These are phyloP conservation scores for Parathielavia hyrcaniae DNA, from an alignment of 495 filamentous ascomycete genomes.

Conservation along the genomic window DNA sequence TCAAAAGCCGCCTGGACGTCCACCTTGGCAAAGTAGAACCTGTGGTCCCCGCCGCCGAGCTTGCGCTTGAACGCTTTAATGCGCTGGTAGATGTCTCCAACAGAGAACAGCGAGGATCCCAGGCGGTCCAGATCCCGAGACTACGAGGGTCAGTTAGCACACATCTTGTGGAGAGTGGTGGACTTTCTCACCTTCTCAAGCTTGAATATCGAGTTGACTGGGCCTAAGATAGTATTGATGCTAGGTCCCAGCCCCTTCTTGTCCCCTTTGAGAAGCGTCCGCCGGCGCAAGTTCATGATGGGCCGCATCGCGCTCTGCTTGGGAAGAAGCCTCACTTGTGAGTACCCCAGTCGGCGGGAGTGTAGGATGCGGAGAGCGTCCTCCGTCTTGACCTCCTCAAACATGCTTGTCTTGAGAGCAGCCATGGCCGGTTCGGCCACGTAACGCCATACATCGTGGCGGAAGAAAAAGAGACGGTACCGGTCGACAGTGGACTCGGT, in stretches of 20 bases:
- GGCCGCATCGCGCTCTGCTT: slow-evolving; percentile 63
- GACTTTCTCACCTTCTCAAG: slow-evolving; percentile 57
- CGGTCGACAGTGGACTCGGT: slow-evolving; percentile 80
- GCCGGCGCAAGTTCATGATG: slow-evolving; percentile 76
- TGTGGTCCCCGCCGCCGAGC: slow-evolving; percentile 27
- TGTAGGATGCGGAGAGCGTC: slow-evolving; percentile 54
- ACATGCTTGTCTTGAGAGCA: slow-evolving; percentile 64
- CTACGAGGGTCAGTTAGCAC: slow-evolving; percentile 30
- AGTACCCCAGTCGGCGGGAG: slow-evolving; percentile 61
- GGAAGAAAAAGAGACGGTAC: slow-evolving; percentile 85
- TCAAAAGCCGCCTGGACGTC: slow-evolving; percentile 93
- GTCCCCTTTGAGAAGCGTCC: slow-evolving; percentile 48
- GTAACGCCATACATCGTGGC: slow-evolving; percentile 83
- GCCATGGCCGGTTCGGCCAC: slow-evolving; percentile 67
- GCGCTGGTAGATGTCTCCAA: slow-evolving; percentile 72
- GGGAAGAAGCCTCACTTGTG: slow-evolving; percentile 73
- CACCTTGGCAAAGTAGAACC: slow-evolving; percentile 76
- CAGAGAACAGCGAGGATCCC: slow-evolving; percentile 71
- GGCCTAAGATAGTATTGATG: slow-evolving; percentile 75
- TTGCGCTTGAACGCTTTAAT: slow-evolving; percentile 60
- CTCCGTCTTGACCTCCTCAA: slow-evolving; percentile 64
- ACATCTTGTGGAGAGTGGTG: not conserved
- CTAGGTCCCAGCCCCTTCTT: slow-evolving; percentile 57
- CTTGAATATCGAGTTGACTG: slow-evolving; percentile 68
- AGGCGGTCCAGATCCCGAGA: slow-evolving; percentile 52